These are phyloP conservation scores for Dothistroma septosporum DNA, from an alignment of 2,329 filamentous ascomycete species.

Conservation along the genomic window DNA sequence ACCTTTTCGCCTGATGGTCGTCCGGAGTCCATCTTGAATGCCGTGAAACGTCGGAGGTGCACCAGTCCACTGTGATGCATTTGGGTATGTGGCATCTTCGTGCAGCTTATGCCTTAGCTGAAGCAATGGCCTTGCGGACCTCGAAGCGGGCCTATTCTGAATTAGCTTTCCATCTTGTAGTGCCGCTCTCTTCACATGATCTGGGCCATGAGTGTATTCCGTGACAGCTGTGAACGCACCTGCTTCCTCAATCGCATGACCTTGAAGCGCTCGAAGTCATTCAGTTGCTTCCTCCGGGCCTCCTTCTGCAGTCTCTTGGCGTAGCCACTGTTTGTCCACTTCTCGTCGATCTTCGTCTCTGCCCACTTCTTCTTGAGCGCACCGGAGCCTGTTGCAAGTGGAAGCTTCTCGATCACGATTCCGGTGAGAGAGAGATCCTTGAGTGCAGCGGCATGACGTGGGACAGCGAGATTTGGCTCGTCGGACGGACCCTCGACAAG, in stretches of 20 bases:
- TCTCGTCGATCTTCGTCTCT: conserved; percentile 82
- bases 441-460: conserved; percentile 82
- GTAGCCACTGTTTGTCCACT: conserved; percentile 89
- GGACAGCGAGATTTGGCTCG: conserved; percentile 71
- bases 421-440: conserved; percentile 82
- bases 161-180: conserved; percentile 3
- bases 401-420: conserved; percentile 79
- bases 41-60: conserved; percentile 14
- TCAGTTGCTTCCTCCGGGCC: conserved; percentile 82
- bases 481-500: conserved; percentile 91
- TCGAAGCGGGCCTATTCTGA: conserved; percentile 73
- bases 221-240: conserved; percentile 52
- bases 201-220: neutral
- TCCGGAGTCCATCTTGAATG: conserved; percentile 12
- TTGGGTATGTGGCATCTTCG: conserved; percentile 14
- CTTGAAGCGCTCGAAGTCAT: conserved; percentile 99
- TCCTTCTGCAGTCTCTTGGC: conserved; percentile 87
- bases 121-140: conserved; percentile 92
- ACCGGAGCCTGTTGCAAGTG: conserved; percentile 77
- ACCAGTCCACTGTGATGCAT: conserved; percentile 18
- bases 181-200: neutral
- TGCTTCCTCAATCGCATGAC: conserved; percentile 99
- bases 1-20: conserved; percentile 14
- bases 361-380: conserved; percentile 86
- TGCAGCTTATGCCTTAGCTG: conserved; percentile 62